Evolutionary conservation across 352 stramenopile species (phyloP).

Genomic region (Phytophthora litchii): DNA sequence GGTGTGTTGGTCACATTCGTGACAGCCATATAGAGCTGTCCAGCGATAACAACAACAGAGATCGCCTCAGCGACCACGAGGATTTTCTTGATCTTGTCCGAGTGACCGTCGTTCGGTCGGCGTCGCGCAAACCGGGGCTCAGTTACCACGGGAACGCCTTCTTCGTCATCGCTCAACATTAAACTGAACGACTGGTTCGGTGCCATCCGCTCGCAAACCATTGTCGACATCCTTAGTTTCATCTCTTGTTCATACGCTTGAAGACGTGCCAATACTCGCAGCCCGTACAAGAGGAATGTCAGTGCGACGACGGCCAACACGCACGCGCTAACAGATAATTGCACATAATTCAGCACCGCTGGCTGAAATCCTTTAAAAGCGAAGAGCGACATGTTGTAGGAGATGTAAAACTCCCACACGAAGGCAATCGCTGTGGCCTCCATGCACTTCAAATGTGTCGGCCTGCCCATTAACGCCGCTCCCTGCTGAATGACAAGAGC

Average conservation of each 20-base stretch:
- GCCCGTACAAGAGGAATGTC: slow-evolving; percentile 35
- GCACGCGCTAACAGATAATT: slow-evolving; percentile 33
- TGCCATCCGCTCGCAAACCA: slow-evolving; percentile 30
- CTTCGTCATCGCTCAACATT: slow-evolving; percentile 34
- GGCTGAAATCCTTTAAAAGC: slow-evolving; percentile 41
- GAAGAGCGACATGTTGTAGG: slow-evolving; percentile 34
- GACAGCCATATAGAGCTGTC: slow-evolving; percentile 50
- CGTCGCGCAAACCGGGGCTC: slow-evolving; percentile 18
- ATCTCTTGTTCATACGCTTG: slow-evolving; percentile 33
- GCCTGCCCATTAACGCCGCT: slow-evolving; percentile 17
- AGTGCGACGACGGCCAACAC: slow-evolving; percentile 25
- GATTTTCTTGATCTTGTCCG: slow-evolving; percentile 40
- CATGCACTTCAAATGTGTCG: slow-evolving; percentile 27
- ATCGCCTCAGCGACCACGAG: slow-evolving; percentile 29
- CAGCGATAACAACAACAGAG: slow-evolving; percentile 30
- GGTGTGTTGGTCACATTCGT: slow-evolving; percentile 28
- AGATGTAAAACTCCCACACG: slow-evolving; percentile 41
- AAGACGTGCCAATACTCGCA: slow-evolving; percentile 35
- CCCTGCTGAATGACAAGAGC: slow-evolving; percentile 39
- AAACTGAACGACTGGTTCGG: slow-evolving; percentile 31
- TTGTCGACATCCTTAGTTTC: slow-evolving; percentile 29
- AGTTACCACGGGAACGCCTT: slow-evolving; percentile 26
- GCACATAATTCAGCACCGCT: slow-evolving; percentile 28
- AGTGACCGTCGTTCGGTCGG: slow-evolving; percentile 22
- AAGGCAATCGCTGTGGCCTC: slow-evolving; percentile 25